Evolutionary conservation across 306 rosid species (phyloP), one percentile per base, ranked within the genome.

Genomic region (Dryas octopetala): DNA sequence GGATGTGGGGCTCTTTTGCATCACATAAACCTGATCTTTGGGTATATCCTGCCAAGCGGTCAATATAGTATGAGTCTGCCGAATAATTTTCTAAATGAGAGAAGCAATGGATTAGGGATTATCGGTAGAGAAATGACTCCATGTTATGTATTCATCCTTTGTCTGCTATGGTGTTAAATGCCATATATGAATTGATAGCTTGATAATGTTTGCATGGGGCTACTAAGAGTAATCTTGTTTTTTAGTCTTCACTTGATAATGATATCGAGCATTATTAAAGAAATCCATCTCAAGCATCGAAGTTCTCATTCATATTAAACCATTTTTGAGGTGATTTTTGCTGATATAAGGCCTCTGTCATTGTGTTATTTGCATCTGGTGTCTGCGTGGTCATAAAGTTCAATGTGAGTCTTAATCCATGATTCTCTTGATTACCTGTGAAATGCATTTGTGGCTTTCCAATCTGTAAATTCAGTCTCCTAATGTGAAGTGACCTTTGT

Each of bases 371-470:
- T 23, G 67, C 67, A 9, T 59, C 57, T 55, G 12, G 57, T 32
- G 6, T 46, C 5, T 26, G 13, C 38, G n/a, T 66, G 61, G 47
- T 75, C 63, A 9, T 64, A 40, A 45, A 45, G 47, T 28, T 54
- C 43, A 28, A 32, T 66, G 45, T 19, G 47, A n/a, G 1, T 4
- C 66, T 11, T 54, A n/a, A 40, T 46, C 43, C 55, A 54, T 4
- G 50, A 32, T 76, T 76, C 59, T 45, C 66, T 58, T 41, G 65
- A 26, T 45, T 66, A 46, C 17, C 15, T 12, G 41, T 60, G 60
- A 70, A 15, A 52, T 28, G 11, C 40, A 19, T 65, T 40, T 45
- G 45, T 47, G 59, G 48, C 64, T 71, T 46, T 76, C 17, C n/a
- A 55, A 23, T 43, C 7, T 17, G 5, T 52, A 11, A 41, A 43